Evolutionary conservation across 192 early-diverging fungal genomes (phyloP).

Genomic region (Umbelopsis vinacea): DNA sequence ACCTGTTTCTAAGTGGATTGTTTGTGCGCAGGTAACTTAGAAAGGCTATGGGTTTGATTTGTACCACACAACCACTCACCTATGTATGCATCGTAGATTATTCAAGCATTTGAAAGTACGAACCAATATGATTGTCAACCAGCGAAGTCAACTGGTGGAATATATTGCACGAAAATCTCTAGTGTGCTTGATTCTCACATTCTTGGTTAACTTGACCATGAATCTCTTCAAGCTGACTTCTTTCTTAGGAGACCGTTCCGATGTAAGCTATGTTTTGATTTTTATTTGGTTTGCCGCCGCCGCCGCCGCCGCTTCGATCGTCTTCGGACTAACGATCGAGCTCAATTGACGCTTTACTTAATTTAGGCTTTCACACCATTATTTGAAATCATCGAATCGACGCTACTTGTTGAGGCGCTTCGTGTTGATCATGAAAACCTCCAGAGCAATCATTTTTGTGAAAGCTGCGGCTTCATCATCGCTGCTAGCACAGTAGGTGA

Average conservation of each 20-base stretch:
- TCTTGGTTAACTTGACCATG: conserved; percentile 38
- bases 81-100: conserved; percentile 20
- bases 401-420: conserved; percentile 38
- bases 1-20: conserved; percentile 41
- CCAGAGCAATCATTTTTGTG: conserved; percentile 21
- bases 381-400: conserved; percentile 41
- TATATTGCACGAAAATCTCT: conserved; percentile 42
- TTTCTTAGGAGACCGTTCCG: conserved; percentile 38
- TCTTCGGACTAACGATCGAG: too few relatives aligned
- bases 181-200: conserved; percentile 31
- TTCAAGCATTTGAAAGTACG: conserved; percentile 28
- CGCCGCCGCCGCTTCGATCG: neutral
- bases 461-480: conserved; percentile 39
- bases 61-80: neutral
- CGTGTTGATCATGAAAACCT: conserved; percentile 29
- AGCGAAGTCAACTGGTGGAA: conserved; percentile 34
- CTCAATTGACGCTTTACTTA: neutral
- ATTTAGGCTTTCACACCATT: conserved; percentile 36
- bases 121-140: conserved; percentile 20
- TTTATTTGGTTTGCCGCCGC: neutral
- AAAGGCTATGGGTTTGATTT: neutral
- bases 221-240: conserved; percentile 40
- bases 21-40: conserved; percentile 39
- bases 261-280: conserved; percentile 25
- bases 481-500: conserved; percentile 88